A percentile compares a stretch with the other conserved stretches of the same genome.
Conservation (phyloP, 2,329 filamentous ascomycete genomes). For the Penicillium decumbens region DNA sequence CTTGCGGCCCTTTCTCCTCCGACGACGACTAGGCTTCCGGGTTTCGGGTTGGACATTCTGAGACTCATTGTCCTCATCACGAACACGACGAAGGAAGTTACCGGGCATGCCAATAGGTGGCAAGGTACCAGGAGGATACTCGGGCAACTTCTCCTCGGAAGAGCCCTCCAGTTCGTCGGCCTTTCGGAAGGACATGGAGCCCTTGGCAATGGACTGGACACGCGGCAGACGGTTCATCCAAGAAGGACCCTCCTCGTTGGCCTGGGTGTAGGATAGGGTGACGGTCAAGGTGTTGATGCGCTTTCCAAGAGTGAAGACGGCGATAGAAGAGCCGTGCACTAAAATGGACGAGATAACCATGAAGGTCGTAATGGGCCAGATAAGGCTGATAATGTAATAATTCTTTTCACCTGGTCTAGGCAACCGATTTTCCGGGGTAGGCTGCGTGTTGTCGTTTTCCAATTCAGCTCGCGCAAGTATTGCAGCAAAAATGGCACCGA, state of each 20-base stretch:
- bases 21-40: constrained; percentile 41
- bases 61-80: constrained; percentile 63
- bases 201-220: constrained; percentile 76
- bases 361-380: constrained; percentile 95
- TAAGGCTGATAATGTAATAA: constrained; percentile 71
- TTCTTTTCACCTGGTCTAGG: constrained; percentile 51
- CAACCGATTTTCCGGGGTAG: constrained; percentile 59
- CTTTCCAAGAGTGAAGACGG: constrained; percentile 95
- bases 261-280: constrained; percentile 92
- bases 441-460: constrained; percentile 70
- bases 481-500: constrained; percentile 91
- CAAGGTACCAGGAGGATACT: constrained; percentile 64
- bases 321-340: constrained; percentile 95
- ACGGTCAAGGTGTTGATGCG: constrained; percentile 94
- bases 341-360: constrained; percentile 90
- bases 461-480: constrained; percentile 91
- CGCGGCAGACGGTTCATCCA: constrained; percentile 94
- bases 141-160: constrained; percentile 53
- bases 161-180: constrained; percentile 63
- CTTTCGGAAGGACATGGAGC: constrained; percentile 67
- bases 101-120: constrained; percentile 67
- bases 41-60: constrained; percentile 54
- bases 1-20: constrained; percentile 60
- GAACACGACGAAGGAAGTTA: constrained; percentile 74
- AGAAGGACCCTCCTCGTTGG: constrained; percentile 77